Base-by-base conservation (phyloP, 345 rosid genomes). In the Aquilaria sinensis region DNA sequence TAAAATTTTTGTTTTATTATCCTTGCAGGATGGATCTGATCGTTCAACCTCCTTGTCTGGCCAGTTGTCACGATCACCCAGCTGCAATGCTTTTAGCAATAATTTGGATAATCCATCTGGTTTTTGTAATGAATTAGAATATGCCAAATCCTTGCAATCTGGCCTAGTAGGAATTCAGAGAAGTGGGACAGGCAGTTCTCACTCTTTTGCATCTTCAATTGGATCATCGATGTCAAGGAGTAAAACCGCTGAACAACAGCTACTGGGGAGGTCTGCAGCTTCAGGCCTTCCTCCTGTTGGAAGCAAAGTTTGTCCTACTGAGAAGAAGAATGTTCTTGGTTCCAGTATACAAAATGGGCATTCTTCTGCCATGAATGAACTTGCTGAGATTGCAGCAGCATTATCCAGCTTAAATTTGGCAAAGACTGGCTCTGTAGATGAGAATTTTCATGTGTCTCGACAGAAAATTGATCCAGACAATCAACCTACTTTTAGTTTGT, bases 1-100 rank as follows among this genome's bases (percentile, higher is more conserved):
- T 58, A 29, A 47, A 10, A 10, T 47, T 50, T 29, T 46, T 59
- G 13, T 0, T 51, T n/a, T 14, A 52, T 7, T 52, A 52, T 4
- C 74, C 56, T 73, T 79, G 59, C 74, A 94, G 96, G 97, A 80
- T 68, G 96, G 97, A 58, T 69, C 77, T 68, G 96, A 86, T 68
- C 80, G 74, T 33, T 77, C 82, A 61, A 64, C 85, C 68, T 69
- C 80, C 49, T 66, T 85, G 57, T 70, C 43, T 37, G 89, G 83
- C 62, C 80, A 77, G 57, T 70, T 77, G 30, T 79, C 92, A 16
- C 82, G 81, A 52, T 88, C 97, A 59, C 73, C 89, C 51, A 88
- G 92, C 70, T 79, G 81, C 70, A 86, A 80, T 75, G 75, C 94
- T 64, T 83, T 85, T 56, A 77, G 80, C 66, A 90, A 88, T 70